Evolutionary conservation across 805 yeast genomes (phyloP).

Genomic region (Soucietia sequanensis): DNA sequence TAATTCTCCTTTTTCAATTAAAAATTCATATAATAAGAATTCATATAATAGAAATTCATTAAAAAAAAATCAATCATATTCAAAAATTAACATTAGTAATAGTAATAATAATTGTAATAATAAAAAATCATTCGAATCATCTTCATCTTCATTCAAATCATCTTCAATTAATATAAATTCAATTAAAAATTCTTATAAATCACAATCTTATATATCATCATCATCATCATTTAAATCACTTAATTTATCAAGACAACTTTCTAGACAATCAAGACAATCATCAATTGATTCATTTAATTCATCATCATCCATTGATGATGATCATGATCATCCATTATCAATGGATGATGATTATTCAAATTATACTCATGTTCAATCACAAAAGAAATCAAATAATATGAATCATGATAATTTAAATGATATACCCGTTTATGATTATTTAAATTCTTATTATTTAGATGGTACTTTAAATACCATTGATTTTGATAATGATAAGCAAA

Average conservation of each 20-base stretch:
- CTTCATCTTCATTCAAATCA: neutral
- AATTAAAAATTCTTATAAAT: no score
- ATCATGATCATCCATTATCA: no score
- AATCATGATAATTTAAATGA: constrained; percentile 1
- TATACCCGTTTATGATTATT: constrained; percentile 1
- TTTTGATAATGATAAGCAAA: no score
- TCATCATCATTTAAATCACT: neutral
- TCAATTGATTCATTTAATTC: neutral
- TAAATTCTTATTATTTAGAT: neutral
- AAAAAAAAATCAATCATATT: no score
- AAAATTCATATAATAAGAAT: no score
- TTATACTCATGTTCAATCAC: neutral
- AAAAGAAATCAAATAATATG: constrained; percentile 2
- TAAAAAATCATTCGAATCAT: constrained; percentile 1
- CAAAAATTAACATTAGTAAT: no score
- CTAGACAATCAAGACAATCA: neutral
- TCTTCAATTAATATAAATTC: no score
- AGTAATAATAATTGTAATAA: neutral
- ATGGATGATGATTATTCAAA: neutral
- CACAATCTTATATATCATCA: no score
- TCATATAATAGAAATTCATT: no score
- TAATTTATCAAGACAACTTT: neutral
- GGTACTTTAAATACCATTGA: neutral
- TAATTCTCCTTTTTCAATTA: neutral
- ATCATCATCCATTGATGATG: no score